phyloP scores from a whole-genome alignment of 192 early-diverging fungal species.

The Funneliformis geosporum region DNA sequence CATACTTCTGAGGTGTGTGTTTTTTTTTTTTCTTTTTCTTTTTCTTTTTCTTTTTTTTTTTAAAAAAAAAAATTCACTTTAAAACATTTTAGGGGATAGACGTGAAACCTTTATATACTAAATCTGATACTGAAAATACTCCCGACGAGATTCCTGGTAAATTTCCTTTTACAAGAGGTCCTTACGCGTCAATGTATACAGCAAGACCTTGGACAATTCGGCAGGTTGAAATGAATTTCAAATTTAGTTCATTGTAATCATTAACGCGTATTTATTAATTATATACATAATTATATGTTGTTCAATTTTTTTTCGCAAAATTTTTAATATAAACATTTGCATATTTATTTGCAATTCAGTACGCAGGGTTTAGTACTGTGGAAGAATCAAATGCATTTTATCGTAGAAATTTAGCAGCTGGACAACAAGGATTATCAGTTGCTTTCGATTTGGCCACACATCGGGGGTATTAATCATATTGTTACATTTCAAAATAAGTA shows the following conservation, averaged over 20 bases:
- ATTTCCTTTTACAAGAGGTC: conserved; percentile 86
- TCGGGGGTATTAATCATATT: conserved; percentile 58
- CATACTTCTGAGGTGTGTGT: conserved; percentile 68
- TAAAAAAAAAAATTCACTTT: not conserved
- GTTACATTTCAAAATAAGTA: not conserved
- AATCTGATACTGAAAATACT: conserved; percentile 62
- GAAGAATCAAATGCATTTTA: conserved; percentile 90
- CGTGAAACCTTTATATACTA: conserved; percentile 86
- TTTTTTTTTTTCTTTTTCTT: too few species aligned
- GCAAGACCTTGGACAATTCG: conserved; percentile 85
- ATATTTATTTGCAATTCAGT: conserved; percentile 49
- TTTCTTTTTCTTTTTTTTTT: not conserved
- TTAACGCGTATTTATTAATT: too few species aligned
- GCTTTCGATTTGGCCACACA: conserved; percentile 92
- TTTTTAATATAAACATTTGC: not conserved
- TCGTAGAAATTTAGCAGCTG: conserved; percentile 82
- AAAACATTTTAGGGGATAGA: conserved; percentile 58
- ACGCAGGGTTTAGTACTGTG: conserved; percentile 91
- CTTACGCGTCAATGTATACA: conserved; percentile 84
- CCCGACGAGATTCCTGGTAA: conserved; percentile 77
- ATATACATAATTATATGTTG: too few species aligned
- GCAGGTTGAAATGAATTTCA: conserved; percentile 49
- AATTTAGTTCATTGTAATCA: too few species aligned
- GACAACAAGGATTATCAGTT: conserved; percentile 85
- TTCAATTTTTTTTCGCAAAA: too few species aligned